phyloP scores from a whole-genome alignment of 1,284 basidiomycete genomes.

The Nidula niveotomentosa region DNA sequence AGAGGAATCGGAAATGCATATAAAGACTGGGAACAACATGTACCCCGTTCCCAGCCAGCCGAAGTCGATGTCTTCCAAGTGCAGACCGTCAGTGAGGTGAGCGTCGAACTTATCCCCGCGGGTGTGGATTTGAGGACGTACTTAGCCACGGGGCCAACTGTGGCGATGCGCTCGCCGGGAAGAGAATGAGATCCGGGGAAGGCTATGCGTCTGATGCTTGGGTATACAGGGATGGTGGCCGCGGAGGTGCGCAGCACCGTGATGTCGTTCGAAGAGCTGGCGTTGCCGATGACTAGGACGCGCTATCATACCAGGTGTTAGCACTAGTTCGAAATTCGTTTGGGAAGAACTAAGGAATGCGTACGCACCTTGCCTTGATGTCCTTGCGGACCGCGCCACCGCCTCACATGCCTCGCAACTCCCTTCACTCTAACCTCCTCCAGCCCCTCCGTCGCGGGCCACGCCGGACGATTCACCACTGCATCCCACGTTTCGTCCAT shows the following conservation, averaged over 20 bases:
- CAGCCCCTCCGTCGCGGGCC: conserved; percentile 39
- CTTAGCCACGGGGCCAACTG: conserved; percentile 35
- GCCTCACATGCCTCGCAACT: conserved; percentile 34
- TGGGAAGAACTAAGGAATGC: not conserved
- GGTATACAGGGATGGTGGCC: conserved; percentile 35
- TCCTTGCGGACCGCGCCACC: conserved; percentile 34
- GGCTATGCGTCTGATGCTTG: conserved; percentile 37
- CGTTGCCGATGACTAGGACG: conserved; percentile 44
- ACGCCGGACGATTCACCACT: conserved; percentile 40
- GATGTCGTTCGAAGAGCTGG: conserved; percentile 48
- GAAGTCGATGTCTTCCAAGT: conserved; percentile 35
- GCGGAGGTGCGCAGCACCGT: conserved; percentile 37
- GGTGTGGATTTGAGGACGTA: conserved; percentile 20
- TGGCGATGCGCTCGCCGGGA: conserved; percentile 36
- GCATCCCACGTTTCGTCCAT: conserved; percentile 46
- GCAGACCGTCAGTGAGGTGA: conserved; percentile 32
- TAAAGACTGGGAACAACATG: conserved; percentile 35
- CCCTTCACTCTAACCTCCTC: conserved; percentile 28
- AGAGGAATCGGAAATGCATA: conserved; percentile 31
- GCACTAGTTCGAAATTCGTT: not conserved
- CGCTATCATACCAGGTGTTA: conserved; percentile 24
- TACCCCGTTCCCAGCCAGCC: conserved; percentile 47
- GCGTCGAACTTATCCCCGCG: conserved; percentile 25
- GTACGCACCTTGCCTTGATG: conserved; percentile 37
- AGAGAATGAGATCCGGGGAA: conserved; percentile 38